phyloP scores from a whole-genome alignment of 2,329 filamentous ascomycete genomes.

The Ophiostoma pallidulum region DNA sequence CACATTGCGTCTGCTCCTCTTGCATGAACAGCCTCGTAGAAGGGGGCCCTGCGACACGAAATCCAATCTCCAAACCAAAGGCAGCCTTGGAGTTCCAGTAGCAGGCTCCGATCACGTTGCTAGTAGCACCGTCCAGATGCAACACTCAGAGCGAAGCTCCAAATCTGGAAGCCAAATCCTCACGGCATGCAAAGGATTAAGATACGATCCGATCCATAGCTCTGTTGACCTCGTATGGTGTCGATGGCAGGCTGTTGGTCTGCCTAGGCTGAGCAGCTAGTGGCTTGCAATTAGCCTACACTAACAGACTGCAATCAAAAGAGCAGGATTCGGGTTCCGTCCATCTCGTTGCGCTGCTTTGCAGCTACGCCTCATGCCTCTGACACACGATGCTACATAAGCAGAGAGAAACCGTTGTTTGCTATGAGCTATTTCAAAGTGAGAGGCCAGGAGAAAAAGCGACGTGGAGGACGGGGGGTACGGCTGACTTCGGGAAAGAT shows the following conservation, averaged over 20 bases:
- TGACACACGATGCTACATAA: neutral
- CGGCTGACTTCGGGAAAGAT: constrained; percentile 6
- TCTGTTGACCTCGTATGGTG: neutral
- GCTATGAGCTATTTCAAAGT: neutral
- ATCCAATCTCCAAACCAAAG: neutral
- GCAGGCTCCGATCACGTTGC: too few relatives aligned
- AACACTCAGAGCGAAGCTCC: too few relatives aligned
- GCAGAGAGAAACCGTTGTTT: neutral
- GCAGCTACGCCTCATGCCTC: too few relatives aligned
- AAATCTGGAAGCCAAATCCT: too few relatives aligned
- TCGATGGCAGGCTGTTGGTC: neutral
- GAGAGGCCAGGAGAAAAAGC: neutral
- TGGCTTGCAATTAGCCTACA: constrained; percentile 9
- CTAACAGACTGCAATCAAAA: constrained; percentile 3
- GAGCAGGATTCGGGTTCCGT: neutral
- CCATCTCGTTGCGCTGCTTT: too few relatives aligned
- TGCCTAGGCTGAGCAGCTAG: constrained; percentile 6
- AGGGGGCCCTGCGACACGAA: too few relatives aligned
- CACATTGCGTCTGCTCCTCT: too few relatives aligned
- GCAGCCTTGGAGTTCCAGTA: too few relatives aligned
- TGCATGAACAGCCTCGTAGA: too few relatives aligned
- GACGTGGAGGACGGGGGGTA: neutral
- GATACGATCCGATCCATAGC: too few relatives aligned
- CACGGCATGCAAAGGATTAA: too few relatives aligned
- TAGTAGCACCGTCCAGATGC: too few relatives aligned